Base-by-base conservation (phyloP, 805 yeast species). In the Yarrowia sp. region DNA sequence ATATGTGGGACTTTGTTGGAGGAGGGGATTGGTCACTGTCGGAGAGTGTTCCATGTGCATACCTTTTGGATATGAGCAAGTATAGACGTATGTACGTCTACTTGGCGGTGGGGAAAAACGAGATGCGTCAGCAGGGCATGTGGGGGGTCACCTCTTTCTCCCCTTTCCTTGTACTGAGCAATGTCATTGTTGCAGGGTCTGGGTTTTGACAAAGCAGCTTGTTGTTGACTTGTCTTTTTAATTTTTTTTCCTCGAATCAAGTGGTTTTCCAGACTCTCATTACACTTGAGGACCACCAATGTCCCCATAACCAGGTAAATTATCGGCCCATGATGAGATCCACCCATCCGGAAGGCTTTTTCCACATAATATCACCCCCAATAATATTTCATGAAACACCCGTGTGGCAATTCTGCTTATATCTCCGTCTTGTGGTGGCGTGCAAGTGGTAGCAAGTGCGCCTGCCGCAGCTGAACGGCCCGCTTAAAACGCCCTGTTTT, bases 321-420 rank as follows among this genome's bases (percentile, higher is more conserved):
- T 40, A 40, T 40, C 10, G 44, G 44, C 11, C 24, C n/a, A 40
- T 40, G 44, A 40, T 40, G 44, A 40, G 46, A 41, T 41, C 46
- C 46, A 41, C 28, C 44, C 17, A 9, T 22, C 17, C 28, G 17
- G 8, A 26, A 26, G 17, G 28, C 6, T 16, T 44, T 17, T 26
- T 17, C 35, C 51, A 44, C 51, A 26, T 44, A 44, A 44, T 44
- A 44, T 44, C 33, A 17, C 17, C 11, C 35, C 26, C 33, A 44
- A 44, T 44, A 44, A 26, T 44, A 44, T 26, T n/a, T 28, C n/a
- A 44, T 44, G 51, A 44, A 44, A 44, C 51, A 43, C 26, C n/a
- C 9, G 10, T 44, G 51, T 44, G 51, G 51, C 28, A 4, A n/a
- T 16, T 43, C 4, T 41, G 22, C 8, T 5, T 16, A 17, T 24